phyloP scores from a whole-genome alignment of 768 basidiomycete genomes.

The Suillus variegatus region DNA sequence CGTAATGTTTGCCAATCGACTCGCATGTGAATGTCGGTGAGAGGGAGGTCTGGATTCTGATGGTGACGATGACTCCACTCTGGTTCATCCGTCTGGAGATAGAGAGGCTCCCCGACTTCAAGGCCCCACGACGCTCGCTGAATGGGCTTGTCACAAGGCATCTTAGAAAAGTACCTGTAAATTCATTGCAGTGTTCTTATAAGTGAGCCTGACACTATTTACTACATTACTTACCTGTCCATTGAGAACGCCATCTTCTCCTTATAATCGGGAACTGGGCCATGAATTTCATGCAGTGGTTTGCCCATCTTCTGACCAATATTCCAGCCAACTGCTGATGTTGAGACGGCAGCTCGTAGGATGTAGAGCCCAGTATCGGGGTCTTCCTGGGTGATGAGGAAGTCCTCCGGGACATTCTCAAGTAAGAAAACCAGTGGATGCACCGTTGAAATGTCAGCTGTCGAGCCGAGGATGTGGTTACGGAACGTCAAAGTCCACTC shows the following conservation, averaged over 20 bases:
- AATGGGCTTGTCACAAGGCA: conserved; percentile 49
- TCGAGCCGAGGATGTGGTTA: conserved; percentile 43
- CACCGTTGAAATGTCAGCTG: conserved; percentile 27
- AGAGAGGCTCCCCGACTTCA: conserved; percentile 52
- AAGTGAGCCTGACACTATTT: neutral
- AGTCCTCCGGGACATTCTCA: conserved; percentile 56
- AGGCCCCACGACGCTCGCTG: conserved; percentile 54
- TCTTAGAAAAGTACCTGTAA: conserved; percentile 47
- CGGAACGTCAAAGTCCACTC: conserved; percentile 36
- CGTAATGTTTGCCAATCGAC: conserved; percentile 60
- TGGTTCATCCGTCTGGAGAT: conserved; percentile 40
- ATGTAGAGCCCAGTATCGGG: conserved; percentile 43
- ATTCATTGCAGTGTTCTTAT: neutral
- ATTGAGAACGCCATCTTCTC: conserved; percentile 50
- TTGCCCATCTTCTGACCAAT: conserved; percentile 48
- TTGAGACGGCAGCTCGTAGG: conserved; percentile 45
- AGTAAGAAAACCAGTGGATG: conserved; percentile 46
- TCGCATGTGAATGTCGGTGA: conserved; percentile 46
- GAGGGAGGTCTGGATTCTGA: conserved; percentile 36
- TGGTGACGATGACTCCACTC: conserved; percentile 35
- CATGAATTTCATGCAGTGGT: conserved; percentile 47
- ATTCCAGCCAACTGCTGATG: conserved; percentile 54
- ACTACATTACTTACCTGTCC: conserved; percentile 39
- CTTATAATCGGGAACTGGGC: conserved; percentile 50
- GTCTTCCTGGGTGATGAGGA: conserved; percentile 44